Evolutionary conservation across 1,284 basidiomycete genomes (phyloP).

Genomic region (Tilletiaria anomala): DNA sequence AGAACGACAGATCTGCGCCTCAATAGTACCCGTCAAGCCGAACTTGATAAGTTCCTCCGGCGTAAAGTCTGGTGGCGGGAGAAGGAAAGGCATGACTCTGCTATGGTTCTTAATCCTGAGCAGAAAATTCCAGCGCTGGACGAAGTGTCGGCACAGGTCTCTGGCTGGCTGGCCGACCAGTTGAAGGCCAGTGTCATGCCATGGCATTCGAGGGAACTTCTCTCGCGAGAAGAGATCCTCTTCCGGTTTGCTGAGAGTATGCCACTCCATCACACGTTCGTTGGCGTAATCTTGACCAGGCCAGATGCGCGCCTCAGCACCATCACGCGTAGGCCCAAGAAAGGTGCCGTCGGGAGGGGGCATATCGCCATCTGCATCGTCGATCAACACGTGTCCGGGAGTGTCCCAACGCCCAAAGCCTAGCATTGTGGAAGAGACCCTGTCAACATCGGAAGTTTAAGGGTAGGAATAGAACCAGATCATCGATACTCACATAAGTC

Average conservation of each 20-base stretch:
- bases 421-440: no score
- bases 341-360: conserved; percentile 3
- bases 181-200: conserved; percentile 95
- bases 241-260: conserved; percentile 71
- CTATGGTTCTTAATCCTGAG: conserved; percentile 55
- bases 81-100: conserved; percentile 77
- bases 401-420: conserved; percentile 55
- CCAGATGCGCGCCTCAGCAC: conserved; percentile 62
- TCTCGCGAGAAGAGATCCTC: conserved; percentile 86
- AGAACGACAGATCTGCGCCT: conserved; percentile 89
- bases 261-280: conserved; percentile 74
- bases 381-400: conserved; percentile 74
- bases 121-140: conserved; percentile 55
- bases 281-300: conserved; percentile 84
- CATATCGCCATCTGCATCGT: conserved; percentile 50
- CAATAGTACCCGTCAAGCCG: conserved; percentile 86
- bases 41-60: conserved; percentile 62
- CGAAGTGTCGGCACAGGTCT: conserved; percentile 87
- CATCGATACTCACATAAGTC: no score
- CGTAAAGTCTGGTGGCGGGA: conserved; percentile 86
- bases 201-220: conserved; percentile 88
- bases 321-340: conserved; percentile 41
- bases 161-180: conserved; percentile 90
- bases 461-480: no score
- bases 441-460: no score